Evolutionary conservation across 2,329 filamentous ascomycete species (phyloP), one percentile per base, ranked within the genome.

Genomic region (Fusarium irregulare): DNA sequence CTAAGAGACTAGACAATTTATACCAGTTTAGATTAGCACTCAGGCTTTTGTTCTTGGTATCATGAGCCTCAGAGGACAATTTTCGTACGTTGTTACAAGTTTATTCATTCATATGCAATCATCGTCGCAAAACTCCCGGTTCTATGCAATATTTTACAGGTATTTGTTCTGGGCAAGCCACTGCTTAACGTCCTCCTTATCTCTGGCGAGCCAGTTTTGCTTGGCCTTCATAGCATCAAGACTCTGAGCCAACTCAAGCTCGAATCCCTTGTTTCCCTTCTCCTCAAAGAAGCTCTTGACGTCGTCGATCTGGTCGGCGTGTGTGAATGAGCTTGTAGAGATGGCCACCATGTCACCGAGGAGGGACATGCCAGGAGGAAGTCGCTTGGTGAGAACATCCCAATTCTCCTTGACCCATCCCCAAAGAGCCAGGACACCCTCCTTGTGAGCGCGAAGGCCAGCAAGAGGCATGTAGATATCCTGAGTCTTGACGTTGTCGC

Each of bases 381-480:
- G 88, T 76, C 92, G 91, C 85, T 92, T 89, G 78, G 89, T 88
- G 45, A 98, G 84, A 34, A 88, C 86, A n/a, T 93, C 92, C 94
- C 95, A 98, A 82, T 97, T 96, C 72, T 90, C 86, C 78, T 90
- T 92, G 84, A 97, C 86, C 92, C 93, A 98, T 20, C 79, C 81
- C 87, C 92, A 98, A 60, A 97, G 86, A 10, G 92, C 92, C 60
- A 92, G 84, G 59, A 97, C 92, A 72, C 95, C 95, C 45, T 90
- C 89, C 10, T 89, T 83, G 77, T 97, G 93, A 56, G 88, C 88
- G 62, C 94, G 89, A 28, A 98, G 87, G 10, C 92, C 92, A 34
- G 89, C 88, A 41, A 96, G 88, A 2, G 95, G 94, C 78, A 97
- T 89, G 83, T 97, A 98, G 70, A 98, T 90, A 79, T 98, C 95